These are phyloP conservation scores for Yamadazyma ubonensis DNA, from an alignment of 805 yeast species.

Conservation along the genomic window DNA sequence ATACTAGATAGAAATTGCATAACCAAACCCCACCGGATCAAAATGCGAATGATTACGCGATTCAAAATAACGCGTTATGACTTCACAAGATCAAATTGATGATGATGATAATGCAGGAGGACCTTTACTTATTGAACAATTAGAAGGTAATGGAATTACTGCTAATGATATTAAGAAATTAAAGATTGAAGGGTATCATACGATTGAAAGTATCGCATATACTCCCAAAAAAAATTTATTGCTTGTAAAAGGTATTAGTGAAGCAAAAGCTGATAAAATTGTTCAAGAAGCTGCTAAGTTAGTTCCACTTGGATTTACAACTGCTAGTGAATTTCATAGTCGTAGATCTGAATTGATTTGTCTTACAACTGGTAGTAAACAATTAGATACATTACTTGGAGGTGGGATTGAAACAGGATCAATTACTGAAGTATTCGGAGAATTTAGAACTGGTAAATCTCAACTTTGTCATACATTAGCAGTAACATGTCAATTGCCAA, in stretches of 20 bases:
- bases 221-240: slow-evolving; percentile 81
- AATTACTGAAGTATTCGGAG: slow-evolving; percentile 94
- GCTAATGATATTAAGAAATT: slow-evolving; percentile 75
- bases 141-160: slow-evolving; percentile 83
- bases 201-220: slow-evolving; percentile 91
- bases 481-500: slow-evolving; percentile 93
- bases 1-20: too few species aligned
- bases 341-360: slow-evolving; percentile 89
- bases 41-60: not conserved
- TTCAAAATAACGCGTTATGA: slow-evolving; percentile 25
- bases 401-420: slow-evolving; percentile 98
- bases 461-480: slow-evolving; percentile 96
- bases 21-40: too few species aligned
- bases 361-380: slow-evolving; percentile 93
- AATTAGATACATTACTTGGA: slow-evolving; percentile 86
- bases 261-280: slow-evolving; percentile 88
- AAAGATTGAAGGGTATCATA: slow-evolving; percentile 78
- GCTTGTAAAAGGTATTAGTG: slow-evolving; percentile 87
- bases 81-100: slow-evolving; percentile 31
- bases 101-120: slow-evolving; percentile 42
- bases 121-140: slow-evolving; percentile 43
- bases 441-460: slow-evolving; percentile 95
- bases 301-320: slow-evolving; percentile 96
- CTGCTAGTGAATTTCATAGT: slow-evolving; percentile 91
- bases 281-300: slow-evolving; percentile 78